A percentile compares a stretch with the other conserved stretches of the same genome.
phyloP scores from a whole-genome alignment of 805 yeast genomes.

The Kuraishia borneana region DNA sequence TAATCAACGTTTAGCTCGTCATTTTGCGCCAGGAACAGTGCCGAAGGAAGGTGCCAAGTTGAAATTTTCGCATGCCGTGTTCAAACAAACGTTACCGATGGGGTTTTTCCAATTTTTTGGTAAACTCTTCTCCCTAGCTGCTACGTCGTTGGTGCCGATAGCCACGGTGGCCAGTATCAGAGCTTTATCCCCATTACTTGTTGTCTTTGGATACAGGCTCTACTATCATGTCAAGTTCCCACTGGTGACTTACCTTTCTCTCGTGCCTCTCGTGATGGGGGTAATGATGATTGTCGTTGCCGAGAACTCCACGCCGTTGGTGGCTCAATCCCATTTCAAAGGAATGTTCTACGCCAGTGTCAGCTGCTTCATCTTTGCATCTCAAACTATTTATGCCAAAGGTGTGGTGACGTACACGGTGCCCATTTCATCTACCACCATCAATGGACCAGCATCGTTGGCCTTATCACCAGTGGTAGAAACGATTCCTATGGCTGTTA shows the following conservation, averaged over 20 bases:
- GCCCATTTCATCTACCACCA: background rate
- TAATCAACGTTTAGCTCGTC: background rate
- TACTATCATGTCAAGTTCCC: constrained; percentile 49
- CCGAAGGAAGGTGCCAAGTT: constrained; percentile 22
- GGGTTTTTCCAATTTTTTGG: constrained; percentile 90
- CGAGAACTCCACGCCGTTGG: constrained; percentile 12
- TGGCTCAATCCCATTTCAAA: constrained; percentile 11
- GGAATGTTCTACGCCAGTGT: constrained; percentile 41
- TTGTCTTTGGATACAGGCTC: constrained; percentile 68
- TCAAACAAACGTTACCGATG: constrained; percentile 82
- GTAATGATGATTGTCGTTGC: constrained; percentile 72
- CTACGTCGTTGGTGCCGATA: constrained; percentile 84
- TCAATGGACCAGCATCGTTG: background rate
- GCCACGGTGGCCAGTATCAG: constrained; percentile 90
- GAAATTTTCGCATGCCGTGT: constrained; percentile 16
- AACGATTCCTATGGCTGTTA: constrained; percentile 12
- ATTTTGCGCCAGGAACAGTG: constrained; percentile 45
- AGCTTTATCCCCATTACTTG: constrained; percentile 80
- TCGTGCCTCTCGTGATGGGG: constrained; percentile 71
- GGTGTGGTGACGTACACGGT: constrained; percentile 38
- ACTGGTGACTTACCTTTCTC: constrained; percentile 60
- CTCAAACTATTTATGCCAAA: constrained; percentile 73
- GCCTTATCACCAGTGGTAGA: constrained; percentile 10
- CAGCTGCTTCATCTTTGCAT: constrained; percentile 57
- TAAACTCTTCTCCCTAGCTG: constrained; percentile 81